Conservation (phyloP, 2,329 filamentous ascomycete species). For the Pezicula carpinea region DNA sequence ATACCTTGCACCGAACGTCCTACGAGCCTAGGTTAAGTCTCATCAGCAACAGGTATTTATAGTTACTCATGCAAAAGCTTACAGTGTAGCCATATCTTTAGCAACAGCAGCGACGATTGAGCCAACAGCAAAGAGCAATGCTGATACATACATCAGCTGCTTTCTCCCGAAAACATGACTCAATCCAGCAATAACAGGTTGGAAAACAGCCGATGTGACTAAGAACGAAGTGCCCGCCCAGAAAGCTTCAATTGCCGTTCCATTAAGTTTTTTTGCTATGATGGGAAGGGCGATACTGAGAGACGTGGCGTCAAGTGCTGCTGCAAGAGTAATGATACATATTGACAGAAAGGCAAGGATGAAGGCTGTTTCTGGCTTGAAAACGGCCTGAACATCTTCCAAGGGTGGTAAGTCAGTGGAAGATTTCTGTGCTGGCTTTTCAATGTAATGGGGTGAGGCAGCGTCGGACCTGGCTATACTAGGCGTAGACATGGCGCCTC, state of each 20-base stretch:
- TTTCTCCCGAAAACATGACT: constrained; percentile 38
- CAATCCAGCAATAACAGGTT: constrained; percentile 40
- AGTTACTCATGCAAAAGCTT: constrained; percentile 2
- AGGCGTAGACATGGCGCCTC: neutral
- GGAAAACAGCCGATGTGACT: constrained; percentile 57
- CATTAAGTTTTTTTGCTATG: constrained; percentile 46
- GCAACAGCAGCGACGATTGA: constrained; percentile 33
- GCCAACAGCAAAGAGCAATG: constrained; percentile 34
- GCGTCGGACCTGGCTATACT: neutral
- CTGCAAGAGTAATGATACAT: constrained; percentile 51
- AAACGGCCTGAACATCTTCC: constrained; percentile 10
- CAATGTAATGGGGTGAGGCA: neutral
- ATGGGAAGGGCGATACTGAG: constrained; percentile 56
- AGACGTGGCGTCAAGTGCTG: constrained; percentile 61
- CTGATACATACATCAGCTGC: constrained; percentile 20
- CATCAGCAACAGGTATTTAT: neutral
- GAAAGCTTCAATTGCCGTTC: constrained; percentile 58
- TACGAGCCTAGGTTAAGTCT: constrained; percentile 24
- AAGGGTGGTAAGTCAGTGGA: constrained; percentile 7
- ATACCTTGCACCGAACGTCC: constrained; percentile 43
- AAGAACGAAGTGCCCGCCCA: constrained; percentile 70
- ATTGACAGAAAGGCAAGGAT: constrained; percentile 23
- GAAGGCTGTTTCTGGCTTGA: constrained; percentile 21
- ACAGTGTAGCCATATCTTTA: constrained; percentile 31
- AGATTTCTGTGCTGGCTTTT: constrained; percentile 1